phyloP scores from a whole-genome alignment of 768 basidiomycete genomes.

The Sporobolomyces roseus region DNA sequence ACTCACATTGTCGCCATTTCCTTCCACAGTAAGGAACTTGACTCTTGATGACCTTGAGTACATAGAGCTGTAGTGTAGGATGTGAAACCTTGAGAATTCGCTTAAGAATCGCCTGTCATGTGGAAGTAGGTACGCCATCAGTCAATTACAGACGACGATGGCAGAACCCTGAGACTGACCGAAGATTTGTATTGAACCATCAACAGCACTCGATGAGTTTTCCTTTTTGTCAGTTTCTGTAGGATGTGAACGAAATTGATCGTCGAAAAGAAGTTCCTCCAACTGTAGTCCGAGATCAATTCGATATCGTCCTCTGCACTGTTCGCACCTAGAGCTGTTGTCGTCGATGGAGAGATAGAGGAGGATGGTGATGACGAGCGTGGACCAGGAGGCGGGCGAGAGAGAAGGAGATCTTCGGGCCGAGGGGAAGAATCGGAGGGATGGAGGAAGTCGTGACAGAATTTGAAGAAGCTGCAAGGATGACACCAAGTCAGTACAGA shows the following conservation, averaged over 20 bases:
- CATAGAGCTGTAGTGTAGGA: slow-evolving; percentile 86
- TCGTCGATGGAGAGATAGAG: not conserved
- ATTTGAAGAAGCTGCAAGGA: slow-evolving; percentile 83
- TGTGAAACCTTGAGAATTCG: slow-evolving; percentile 90
- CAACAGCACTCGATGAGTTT: slow-evolving; percentile 91
- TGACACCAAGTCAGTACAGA: not conserved
- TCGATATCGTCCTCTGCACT: slow-evolving; percentile 72
- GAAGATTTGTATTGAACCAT: slow-evolving; percentile 97
- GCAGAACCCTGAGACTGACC: slow-evolving; percentile 53
- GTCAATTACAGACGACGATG: not conserved
- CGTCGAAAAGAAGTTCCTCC: slow-evolving; percentile 94
- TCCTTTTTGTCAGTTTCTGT: slow-evolving; percentile 93
- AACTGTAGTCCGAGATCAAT: slow-evolving; percentile 87
- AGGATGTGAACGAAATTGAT: slow-evolving; percentile 98
- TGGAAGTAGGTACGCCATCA: not conserved
- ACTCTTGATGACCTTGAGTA: slow-evolving; percentile 95
- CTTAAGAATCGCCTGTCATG: slow-evolving; percentile 79
- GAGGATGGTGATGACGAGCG: slow-evolving; percentile 1
- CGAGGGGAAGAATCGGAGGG: slow-evolving; percentile 57
- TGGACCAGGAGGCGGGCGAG: slow-evolving; percentile 53
- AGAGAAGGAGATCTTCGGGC: slow-evolving; percentile 65
- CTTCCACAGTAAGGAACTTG: slow-evolving; percentile 97
- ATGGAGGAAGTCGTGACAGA: slow-evolving; percentile 75
- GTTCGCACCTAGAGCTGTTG: not conserved
- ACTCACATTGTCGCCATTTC: slow-evolving; percentile 92